Conservation (phyloP, 2,329 filamentous ascomycete genomes). For the Ceratocystis albifundus region DNA sequence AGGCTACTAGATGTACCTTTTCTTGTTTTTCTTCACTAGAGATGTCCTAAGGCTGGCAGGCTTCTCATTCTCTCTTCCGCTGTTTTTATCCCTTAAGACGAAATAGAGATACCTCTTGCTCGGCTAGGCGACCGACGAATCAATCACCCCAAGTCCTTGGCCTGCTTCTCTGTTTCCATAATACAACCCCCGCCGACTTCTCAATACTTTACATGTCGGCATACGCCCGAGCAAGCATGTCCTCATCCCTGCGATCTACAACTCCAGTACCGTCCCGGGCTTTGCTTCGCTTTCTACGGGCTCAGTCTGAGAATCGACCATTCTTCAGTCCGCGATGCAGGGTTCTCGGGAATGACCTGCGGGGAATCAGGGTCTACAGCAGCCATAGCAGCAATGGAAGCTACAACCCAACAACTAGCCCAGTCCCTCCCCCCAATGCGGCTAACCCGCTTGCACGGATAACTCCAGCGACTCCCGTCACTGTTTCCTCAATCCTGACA, state of each 20-base stretch:
- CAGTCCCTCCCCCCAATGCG: not conserved
- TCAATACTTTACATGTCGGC: constrained; percentile 9
- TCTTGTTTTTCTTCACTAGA: constrained; percentile 6
- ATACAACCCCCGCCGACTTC: no score
- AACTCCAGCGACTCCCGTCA: no score
- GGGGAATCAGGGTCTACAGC: constrained; percentile 9
- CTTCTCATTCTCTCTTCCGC: not conserved
- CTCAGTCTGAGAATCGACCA: constrained; percentile 51
- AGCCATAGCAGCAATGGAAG: not conserved
- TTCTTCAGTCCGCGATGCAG: constrained; percentile 35
- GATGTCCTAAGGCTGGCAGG: not conserved
- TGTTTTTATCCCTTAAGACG: not conserved
- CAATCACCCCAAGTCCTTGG: no score
- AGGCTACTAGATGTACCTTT: constrained; percentile 14
- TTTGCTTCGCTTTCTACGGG: constrained; percentile 61
- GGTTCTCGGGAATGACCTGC: constrained; percentile 1
- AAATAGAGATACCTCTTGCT: not conserved
- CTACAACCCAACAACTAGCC: not conserved
- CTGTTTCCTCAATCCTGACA: not conserved
- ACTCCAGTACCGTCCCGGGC: constrained; percentile 40
- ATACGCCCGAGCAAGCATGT: constrained; percentile 32
- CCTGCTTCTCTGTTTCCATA: no score
- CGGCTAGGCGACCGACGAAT: no score
- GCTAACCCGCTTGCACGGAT: not conserved
- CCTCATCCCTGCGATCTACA: constrained; percentile 32